phyloP scores from a whole-genome alignment of 2,329 filamentous ascomycete species.

The Tolypocladium tundrense region DNA sequence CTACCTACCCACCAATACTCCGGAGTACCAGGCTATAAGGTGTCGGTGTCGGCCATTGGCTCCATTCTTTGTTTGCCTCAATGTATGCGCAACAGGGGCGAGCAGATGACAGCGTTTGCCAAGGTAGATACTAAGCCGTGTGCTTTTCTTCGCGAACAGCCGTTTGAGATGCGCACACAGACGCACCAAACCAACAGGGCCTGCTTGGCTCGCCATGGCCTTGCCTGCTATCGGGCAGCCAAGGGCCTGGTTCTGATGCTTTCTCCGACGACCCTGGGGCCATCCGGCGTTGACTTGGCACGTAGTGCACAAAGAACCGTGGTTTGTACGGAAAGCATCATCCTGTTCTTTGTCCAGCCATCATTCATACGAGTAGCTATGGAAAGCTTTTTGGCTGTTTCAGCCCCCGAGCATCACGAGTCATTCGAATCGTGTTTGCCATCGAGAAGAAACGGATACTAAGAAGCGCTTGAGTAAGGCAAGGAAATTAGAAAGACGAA shows the following conservation, averaged over 20 bases:
- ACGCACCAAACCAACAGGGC: not conserved
- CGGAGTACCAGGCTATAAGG: no score
- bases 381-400: no score
- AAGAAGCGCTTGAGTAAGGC: no score
- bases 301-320: not conserved
- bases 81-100: not conserved
- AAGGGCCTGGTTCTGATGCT: not conserved
- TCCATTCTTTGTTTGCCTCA: not conserved
- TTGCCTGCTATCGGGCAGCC: not conserved
- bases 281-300: not conserved
- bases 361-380: no score
- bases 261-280: not conserved
- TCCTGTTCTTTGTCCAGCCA: no score
- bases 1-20: no score
- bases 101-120: not conserved
- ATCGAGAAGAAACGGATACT: no score
- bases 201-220: not conserved
- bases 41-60: not conserved
- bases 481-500: no score
- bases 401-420: no score
- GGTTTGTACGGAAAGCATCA: no score
- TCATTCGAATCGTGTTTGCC: no score
- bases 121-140: not conserved
- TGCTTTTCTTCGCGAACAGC: not conserved
- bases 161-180: not conserved